Evolutionary conservation across 305 asterid genomes (phyloP), one percentile per base, ranked within the genome.

Genomic region (Solanum hybrid): DNA sequence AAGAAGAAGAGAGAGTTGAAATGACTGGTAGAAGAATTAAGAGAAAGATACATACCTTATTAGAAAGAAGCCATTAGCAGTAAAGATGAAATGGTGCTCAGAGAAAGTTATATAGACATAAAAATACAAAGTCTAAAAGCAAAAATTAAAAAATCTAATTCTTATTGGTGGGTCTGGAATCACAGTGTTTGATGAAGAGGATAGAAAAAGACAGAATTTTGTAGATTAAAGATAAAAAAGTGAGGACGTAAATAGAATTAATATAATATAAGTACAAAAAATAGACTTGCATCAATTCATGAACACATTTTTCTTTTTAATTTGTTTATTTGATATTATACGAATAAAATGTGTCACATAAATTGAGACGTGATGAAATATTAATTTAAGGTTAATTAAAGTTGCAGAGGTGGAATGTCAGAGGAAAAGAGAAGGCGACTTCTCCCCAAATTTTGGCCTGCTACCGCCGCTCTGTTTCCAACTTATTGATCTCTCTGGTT

Each of bases 371-470:
- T 31, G 3, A 9, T 0, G 4, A 10, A 1, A 10, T 10, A 69
- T 14, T 73, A 17, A 29, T 12, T 72, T 80, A 80, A 19, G 32
- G 76, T 72, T 56, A 88, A 91, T 72, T 66, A 89, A 91, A 92
- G 92, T 90, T 85, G 96, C 96, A 91, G 96, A 92, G 97, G 98
- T 95, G 93, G 96, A 95, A 94, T 94, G 98, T 95, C 97, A 91
- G 94, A 89, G 78, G 93, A 90, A 92, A 69, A 92, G 88, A 94
- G 95, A 95, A 89, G 94, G 93, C 91, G 96, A 94, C 99, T 95
- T 92, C 91, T 92, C 91, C 92, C 95, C 97, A 86, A 92, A 90
- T 91, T 81, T 72, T 88, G 40, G 64, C 88, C 93, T 90, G 17
- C 69, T 66, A 26, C 24, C 1, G 60, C 87, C 51, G 36, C 69